Evolutionary conservation across 1,284 basidiomycete genomes (phyloP).

Genomic region (Rhodofomes roseus): DNA sequence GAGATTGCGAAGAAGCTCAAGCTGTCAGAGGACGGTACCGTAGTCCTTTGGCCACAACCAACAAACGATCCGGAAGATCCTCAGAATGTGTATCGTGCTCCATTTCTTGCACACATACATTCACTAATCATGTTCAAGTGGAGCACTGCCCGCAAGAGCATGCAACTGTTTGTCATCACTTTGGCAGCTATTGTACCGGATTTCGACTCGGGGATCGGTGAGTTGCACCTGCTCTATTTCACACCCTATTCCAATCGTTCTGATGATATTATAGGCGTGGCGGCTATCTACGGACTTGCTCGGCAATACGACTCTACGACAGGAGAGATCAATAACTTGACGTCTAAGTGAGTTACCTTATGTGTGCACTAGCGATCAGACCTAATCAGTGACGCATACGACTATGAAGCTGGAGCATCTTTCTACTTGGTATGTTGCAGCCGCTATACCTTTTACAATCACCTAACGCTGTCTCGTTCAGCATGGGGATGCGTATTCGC

Average conservation of each 20-base stretch:
- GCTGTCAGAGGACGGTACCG: conserved; percentile 42
- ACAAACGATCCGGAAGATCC: conserved; percentile 61
- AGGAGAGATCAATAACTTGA: conserved; percentile 59
- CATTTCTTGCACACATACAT: background rate
- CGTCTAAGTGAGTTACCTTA: conserved; percentile 45
- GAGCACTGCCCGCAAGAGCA: conserved; percentile 42
- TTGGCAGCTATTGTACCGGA: conserved; percentile 67
- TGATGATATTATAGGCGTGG: conserved; percentile 40
- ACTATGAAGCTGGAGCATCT: conserved; percentile 59
- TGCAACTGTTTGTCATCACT: conserved; percentile 58
- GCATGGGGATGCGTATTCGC: conserved; percentile 61
- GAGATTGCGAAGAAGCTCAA: conserved; percentile 45
- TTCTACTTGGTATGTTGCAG: conserved; percentile 47
- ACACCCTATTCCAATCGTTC: too few species aligned
- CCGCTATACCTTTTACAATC: background rate
- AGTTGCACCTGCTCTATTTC: conserved; percentile 8
- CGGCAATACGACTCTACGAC: conserved; percentile 54
- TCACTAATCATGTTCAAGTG: conserved; percentile 31
- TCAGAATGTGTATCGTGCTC: conserved; percentile 48
- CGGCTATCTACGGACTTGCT: conserved; percentile 57
- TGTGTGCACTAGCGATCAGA: background rate
- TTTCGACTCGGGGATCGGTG: conserved; percentile 66
- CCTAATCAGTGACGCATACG: background rate
- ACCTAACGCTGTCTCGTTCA: conserved; percentile 12
- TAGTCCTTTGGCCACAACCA: conserved; percentile 60